Evolutionary conservation across 352 stramenopile genomes (phyloP), one percentile per base, ranked within the genome.

Genomic region (Phytophthora agathidicida): DNA sequence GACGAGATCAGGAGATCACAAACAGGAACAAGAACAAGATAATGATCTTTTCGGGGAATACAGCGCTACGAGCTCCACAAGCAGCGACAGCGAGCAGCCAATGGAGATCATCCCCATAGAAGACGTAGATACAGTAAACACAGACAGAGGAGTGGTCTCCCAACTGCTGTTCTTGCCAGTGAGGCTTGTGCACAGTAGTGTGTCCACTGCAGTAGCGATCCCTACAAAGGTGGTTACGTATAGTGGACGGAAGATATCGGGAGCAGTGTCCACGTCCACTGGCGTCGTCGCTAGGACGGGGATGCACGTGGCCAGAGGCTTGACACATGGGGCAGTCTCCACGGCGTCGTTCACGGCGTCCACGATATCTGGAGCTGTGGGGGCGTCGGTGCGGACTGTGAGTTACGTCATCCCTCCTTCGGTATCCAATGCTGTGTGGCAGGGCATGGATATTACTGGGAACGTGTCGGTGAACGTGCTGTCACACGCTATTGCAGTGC

Each of bases 401-500:
- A 66, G 66, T 32, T 85, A 81, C 27, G 75, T 73, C 5, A 87
- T 93, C 24, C 79, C 80, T 0, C 50, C 70, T n/a, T 86, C 77
- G 0, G 71, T 90, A 7, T 85, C 80, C 16, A 87, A 77, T 36
- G 75, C 71, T 0, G 59, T 91, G 48, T 91, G 77, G 77, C 70
- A 88, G 16, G 68, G 81, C 7, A 71, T 91, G 53, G 77, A 76
- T 14, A 70, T 71, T 11, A 89, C 83, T 5, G 71, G 83, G 0
- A 89, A 70, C n/a, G 72, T 69, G 19, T 90, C 81, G 0, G 73
- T 75, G 30, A 80, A 68, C 10, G 69, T 88, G 19, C 53, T 91
- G 17, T 78, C 81, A 9, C 79, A 83, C 50, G 77, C 80, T 16
- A 89, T 93, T 46, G 80, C 80, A 0, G 70, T 93, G 20, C 83